phyloP scores from a whole-genome alignment of 768 basidiomycete species.

The Pleurotus citrinopileatus region DNA sequence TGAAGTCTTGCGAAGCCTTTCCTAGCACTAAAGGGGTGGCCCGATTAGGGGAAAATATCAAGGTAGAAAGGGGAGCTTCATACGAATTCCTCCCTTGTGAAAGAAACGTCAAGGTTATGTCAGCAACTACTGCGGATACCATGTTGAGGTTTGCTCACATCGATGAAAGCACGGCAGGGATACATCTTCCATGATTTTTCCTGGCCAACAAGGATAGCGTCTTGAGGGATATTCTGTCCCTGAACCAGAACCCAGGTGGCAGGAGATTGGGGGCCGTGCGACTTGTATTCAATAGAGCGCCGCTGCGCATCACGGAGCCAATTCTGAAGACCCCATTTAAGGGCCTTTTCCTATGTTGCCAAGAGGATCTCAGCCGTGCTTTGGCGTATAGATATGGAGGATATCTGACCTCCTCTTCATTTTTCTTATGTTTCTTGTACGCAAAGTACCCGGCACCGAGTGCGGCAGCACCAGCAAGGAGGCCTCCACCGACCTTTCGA shows the following conservation, averaged over 20 bases:
- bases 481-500: slow-evolving; percentile 59
- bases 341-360: slow-evolving; percentile 31
- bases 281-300: slow-evolving; percentile 49
- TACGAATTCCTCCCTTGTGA: slow-evolving; percentile 11
- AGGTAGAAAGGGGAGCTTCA: neutral
- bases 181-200: slow-evolving; percentile 52
- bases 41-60: neutral
- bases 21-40: slow-evolving; percentile 51
- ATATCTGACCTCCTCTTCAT: slow-evolving; percentile 49
- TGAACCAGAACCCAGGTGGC: slow-evolving; percentile 61
- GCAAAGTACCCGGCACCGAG: slow-evolving; percentile 50
- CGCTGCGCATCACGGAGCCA: slow-evolving; percentile 58
- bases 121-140: neutral
- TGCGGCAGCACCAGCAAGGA: slow-evolving; percentile 51
- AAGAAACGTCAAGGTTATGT: neutral
- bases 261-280: slow-evolving; percentile 40
- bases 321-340: slow-evolving; percentile 43
- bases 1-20: slow-evolving; percentile 55
- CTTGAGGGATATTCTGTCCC: slow-evolving; percentile 56
- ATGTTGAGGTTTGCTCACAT: slow-evolving; percentile 35
- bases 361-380: neutral
- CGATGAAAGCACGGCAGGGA: slow-evolving; percentile 56
- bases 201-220: slow-evolving; percentile 55
- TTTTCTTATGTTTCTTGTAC: slow-evolving; percentile 55
- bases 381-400: neutral